Percentiles rank a stretch among this genome's conserved stretches.
These are phyloP conservation scores for Diaporthe caulivora DNA, from an alignment of 2,329 filamentous ascomycete genomes.

Conservation along the genomic window DNA sequence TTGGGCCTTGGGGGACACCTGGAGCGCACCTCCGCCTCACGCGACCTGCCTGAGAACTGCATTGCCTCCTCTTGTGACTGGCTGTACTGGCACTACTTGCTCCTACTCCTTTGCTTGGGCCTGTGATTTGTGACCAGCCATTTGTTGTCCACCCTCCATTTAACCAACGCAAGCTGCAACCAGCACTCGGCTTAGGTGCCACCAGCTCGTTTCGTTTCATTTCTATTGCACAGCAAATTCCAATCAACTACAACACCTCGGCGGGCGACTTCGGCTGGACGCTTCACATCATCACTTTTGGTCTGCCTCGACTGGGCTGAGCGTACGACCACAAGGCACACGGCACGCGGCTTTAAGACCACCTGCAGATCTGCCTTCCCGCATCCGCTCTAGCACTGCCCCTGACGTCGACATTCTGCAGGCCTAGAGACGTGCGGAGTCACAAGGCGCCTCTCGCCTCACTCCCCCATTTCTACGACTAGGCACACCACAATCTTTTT, in stretches of 20 bases:
- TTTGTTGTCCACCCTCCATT: conserved; percentile 12
- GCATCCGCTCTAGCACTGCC: conserved; percentile 22
- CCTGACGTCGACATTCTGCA: conserved; percentile 37
- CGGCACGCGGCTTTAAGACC: neutral
- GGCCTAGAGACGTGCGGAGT: conserved; percentile 9
- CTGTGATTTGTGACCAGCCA: neutral
- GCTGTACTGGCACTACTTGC: neutral
- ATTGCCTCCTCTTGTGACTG: conserved; percentile 24
- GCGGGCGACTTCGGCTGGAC: neutral
- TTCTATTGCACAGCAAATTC: neutral
- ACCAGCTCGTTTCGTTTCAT: neutral
- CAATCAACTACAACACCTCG: neutral
- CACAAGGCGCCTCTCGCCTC: conserved; percentile 1
- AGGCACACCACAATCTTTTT: neutral
- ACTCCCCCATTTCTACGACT: neutral
- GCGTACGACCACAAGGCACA: neutral
- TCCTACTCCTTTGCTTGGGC: conserved; percentile 7
- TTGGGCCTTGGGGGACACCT: neutral
- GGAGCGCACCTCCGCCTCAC: conserved; percentile 28
- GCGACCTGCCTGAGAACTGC: conserved; percentile 9
- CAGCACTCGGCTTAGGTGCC: neutral
- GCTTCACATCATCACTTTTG: neutral
- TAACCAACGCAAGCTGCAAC: conserved; percentile 14
- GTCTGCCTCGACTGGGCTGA: neutral
- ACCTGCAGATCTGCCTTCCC: conserved; percentile 27